Evolutionary conservation across 257 asterid genomes (phyloP).

Genomic region (Perilla frutescens): DNA sequence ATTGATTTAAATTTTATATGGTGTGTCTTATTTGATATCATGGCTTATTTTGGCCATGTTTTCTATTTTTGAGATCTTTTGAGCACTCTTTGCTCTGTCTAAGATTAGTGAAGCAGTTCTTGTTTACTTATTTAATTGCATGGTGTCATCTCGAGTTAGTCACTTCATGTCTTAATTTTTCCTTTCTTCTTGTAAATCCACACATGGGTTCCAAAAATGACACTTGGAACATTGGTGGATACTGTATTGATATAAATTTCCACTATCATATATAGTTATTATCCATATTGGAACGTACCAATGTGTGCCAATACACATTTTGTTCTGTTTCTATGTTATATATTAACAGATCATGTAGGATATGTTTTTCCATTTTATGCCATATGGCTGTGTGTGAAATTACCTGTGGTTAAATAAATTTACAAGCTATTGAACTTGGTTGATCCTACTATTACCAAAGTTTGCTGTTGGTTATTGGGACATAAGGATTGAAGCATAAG

Average conservation of each 20-base stretch:
- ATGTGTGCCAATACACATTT: background rate
- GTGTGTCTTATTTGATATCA: too few relatives aligned
- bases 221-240: too few relatives aligned
- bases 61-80: too few relatives aligned
- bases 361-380: background rate
- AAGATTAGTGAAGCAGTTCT: too few relatives aligned
- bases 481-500: background rate
- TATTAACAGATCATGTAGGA: background rate
- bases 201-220: background rate
- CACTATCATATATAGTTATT: background rate
- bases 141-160: background rate
- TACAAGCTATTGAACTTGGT: background rate
- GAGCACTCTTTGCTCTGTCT: too few relatives aligned
- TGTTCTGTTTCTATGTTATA: background rate
- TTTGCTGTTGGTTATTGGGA: background rate
- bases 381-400: too few relatives aligned
- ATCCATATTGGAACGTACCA: background rate
- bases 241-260: too few relatives aligned
- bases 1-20: too few relatives aligned
- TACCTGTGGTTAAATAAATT: too few relatives aligned
- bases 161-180: background rate
- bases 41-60: too few relatives aligned
- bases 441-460: too few relatives aligned
- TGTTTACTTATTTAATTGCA: background rate
- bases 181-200: background rate